Evolutionary conservation across 345 rosid species (phyloP), one percentile per base, ranked within the genome.

Genomic region (Eucalyptus dawsonii): DNA sequence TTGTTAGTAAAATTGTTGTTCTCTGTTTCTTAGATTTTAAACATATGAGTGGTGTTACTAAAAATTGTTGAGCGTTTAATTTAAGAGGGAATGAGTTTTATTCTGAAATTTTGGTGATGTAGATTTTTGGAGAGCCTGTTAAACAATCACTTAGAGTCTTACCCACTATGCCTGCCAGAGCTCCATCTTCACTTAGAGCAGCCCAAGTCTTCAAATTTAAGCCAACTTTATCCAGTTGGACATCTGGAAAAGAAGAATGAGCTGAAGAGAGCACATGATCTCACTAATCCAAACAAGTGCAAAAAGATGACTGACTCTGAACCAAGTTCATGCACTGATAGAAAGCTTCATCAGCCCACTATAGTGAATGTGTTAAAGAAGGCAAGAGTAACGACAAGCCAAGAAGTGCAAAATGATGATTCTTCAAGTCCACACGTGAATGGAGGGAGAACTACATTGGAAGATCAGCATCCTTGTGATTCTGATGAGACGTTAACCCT

Each of bases 101-200:
- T 76, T 60, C 62, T 25, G 16, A 34, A 16, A 37, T 60, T 50
- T 86, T 53, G 29, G 44, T 67, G 87, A 86, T 90, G 90, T 97
- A 97, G 98, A 92, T 94, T 93, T 92, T 91, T 96, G 90, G 99
- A 97, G 92, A 92, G 96, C 95, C 92, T 95, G 90, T 92, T 97
- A 92, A 92, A 94, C 89, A 89, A 93, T 92, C 92, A 89, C 87
- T 93, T 95, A 90, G 88, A 91, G 90, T 88, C 89, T 85, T 92
- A 92, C 92, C 95, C 96, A 90, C 89, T 93, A 69, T 93, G 93
- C 90, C 91, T 97, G 60, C 99, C 99, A 42, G 94, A 94, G 89
- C 92, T 96, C 90, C 95, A 94, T 90, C 90, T 93, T 92, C 93
- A 91, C 86, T 81, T 90, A 69, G 95, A 94, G 80, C 91, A 92